phyloP scores from a whole-genome alignment of 192 early-diverging fungal species.

The Obelidium mucronatum region DNA sequence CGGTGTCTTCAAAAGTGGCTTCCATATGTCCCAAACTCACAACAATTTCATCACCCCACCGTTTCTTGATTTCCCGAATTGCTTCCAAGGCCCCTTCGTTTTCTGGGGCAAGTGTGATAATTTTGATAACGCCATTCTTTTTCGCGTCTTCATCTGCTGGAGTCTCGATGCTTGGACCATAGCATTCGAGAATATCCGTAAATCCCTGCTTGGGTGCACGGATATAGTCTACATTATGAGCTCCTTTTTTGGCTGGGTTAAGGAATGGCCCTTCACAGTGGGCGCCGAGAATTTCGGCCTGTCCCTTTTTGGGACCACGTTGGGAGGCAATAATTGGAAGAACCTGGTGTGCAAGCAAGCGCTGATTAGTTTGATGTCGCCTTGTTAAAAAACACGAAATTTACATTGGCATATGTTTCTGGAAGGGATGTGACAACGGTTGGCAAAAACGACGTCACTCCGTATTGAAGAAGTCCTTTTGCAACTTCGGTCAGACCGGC shows the following conservation, averaged over 20 bases:
- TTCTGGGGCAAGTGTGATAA: conserved; percentile 51
- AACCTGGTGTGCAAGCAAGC: neutral
- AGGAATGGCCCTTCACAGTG: conserved; percentile 74
- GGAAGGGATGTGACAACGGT: conserved; percentile 76
- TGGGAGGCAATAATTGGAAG: conserved; percentile 6
- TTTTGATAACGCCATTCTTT: conserved; percentile 76
- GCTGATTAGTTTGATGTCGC: neutral
- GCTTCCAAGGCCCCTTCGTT: neutral
- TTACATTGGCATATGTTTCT: conserved; percentile 6
- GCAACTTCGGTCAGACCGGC: conserved; percentile 72
- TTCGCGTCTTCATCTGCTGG: conserved; percentile 72
- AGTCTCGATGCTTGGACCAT: conserved; percentile 64
- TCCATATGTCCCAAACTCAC: conserved; percentile 61
- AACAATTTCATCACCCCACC: conserved; percentile 61
- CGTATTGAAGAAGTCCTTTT: conserved; percentile 76
- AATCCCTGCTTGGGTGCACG: conserved; percentile 68
- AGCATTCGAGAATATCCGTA: conserved; percentile 70
- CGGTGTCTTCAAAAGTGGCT: neutral
- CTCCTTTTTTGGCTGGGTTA: conserved; percentile 74
- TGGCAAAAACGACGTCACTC: conserved; percentile 82
- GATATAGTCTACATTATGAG: conserved; percentile 72
- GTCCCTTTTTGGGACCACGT: neutral
- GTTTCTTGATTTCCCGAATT: conserved; percentile 69
- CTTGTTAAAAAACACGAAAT: neutral
- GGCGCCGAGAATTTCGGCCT: conserved; percentile 45